Base-by-base conservation (phyloP, 164 flowering plant species). In the Liquidambar formosana region DNA sequence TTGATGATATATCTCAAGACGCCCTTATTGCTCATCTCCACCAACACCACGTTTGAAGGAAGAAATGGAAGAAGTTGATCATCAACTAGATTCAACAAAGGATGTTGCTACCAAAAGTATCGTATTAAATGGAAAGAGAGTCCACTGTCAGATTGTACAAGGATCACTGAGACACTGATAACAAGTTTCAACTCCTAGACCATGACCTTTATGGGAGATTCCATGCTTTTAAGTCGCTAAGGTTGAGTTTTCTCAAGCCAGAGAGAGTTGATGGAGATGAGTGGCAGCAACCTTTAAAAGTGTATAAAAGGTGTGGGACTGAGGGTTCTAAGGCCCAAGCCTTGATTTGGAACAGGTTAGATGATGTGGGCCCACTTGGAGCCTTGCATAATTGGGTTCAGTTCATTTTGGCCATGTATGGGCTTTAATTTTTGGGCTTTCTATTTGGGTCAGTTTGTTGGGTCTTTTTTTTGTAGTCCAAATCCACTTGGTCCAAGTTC, bases 201-300 rank as follows among this genome's bases (percentile, higher is more conserved):
- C 59, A 8, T 56, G 10, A 11, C 12, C 59, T 56, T 10, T 56
- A 23, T 12, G 59, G 22, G 5, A 10, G 28, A 56, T 56, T 56
- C 26, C 28, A 23, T 56, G 28, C 59, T 56, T 56, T 56, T 56
- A 56, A 56, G 2, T 56, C 28, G 59, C 11, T 25, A 23, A 13
- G 26, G 14, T 56, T 13, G 59, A 56, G 26, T 56, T 21, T 23
- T 56, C 28, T 56, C 59, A 56, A 56, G 59, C 26, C 28, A 12
- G 59, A 28, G 59, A 56, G 59, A 56, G 59, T 6, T 56, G 59
- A 56, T 56, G 26, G 28, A 56, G 56, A 52, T n/a, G 1, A 52
- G 8, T 16, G 56, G 22, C 22, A 52, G 57, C 53, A 33, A 2
- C 41, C 49, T 46, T 46, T 46, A 46, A 46, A 46, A 46, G 49